Evolutionary conservation across 2,329 filamentous ascomycete species (phyloP).

Genomic region (Geosmithia putterillii): DNA sequence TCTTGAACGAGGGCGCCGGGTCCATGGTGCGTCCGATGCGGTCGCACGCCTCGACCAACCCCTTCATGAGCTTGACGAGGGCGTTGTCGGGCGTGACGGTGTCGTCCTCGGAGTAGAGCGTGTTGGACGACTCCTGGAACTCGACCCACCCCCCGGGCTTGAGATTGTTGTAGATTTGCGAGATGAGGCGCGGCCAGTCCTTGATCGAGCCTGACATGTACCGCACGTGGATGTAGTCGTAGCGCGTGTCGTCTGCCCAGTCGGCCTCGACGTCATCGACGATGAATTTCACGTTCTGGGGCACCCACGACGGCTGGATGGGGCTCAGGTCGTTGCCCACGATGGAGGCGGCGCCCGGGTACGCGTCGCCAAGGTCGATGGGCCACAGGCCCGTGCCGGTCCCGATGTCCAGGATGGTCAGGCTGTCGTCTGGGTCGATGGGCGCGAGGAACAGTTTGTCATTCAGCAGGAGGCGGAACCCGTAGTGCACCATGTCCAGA

Average conservation of each 20-base stretch:
- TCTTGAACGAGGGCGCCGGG: conserved; percentile 11
- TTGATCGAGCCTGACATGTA: conserved; percentile 17
- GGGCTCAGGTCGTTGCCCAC: conserved; percentile 16
- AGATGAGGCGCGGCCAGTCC: conserved; percentile 14
- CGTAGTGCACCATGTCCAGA: conserved; percentile 22
- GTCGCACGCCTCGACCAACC: conserved; percentile 6
- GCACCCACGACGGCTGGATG: conserved; percentile 16
- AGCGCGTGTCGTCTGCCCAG: conserved; percentile 16
- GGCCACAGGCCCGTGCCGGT: conserved; percentile 30
- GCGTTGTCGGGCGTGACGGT: conserved; percentile 9
- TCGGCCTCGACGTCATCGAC: conserved; percentile 20
- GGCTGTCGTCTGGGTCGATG: conserved; percentile 9
- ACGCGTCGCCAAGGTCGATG: conserved; percentile 23
- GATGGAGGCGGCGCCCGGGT: conserved; percentile 15
- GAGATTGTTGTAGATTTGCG: conserved; percentile 11
- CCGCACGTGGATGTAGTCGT: conserved; percentile 24
- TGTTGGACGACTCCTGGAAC: conserved; percentile 13
- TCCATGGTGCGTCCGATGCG: conserved; percentile 10
- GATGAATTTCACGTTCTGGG: conserved; percentile 21
- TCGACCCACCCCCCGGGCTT: conserved; percentile 15
- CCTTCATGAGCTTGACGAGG: conserved; percentile 9
- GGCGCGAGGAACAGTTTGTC: conserved; percentile 5
- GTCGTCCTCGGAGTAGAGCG: conserved; percentile 15
- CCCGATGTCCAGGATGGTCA: conserved; percentile 26
- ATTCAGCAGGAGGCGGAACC: conserved; percentile 13